Conservation (phyloP, 257 asterid species). For the Hygrophila difformis region DNA sequence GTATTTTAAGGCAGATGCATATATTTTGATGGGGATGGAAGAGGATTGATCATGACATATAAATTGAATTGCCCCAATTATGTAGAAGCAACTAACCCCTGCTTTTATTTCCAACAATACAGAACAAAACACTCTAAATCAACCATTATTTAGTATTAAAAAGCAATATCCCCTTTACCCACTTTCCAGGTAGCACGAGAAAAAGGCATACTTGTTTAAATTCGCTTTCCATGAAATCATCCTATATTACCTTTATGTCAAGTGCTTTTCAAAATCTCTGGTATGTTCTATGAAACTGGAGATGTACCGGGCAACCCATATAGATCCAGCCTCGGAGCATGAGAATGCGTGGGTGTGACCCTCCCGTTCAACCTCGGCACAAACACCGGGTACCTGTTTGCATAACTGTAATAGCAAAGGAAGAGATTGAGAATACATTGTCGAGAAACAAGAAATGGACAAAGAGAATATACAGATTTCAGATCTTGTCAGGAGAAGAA, state of each 20-base stretch:
- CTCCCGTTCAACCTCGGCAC: constrained; percentile 41
- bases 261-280: constrained; percentile 8
- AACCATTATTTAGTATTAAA: too few relatives aligned
- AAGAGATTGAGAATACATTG: not conserved
- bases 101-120: too few relatives aligned
- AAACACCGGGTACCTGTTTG: constrained; percentile 41
- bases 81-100: too few relatives aligned
- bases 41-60: too few relatives aligned
- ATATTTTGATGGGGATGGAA: too few relatives aligned
- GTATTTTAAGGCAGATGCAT: too few relatives aligned
- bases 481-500: too few relatives aligned
- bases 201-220: constrained; percentile 1
- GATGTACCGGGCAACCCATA: constrained; percentile 66
- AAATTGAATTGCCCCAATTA: too few relatives aligned
- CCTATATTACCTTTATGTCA: not conserved
- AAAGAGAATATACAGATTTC: too few relatives aligned
- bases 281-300: constrained; percentile 38
- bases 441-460: too few relatives aligned
- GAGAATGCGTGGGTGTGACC: constrained; percentile 78
- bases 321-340: constrained; percentile 72
- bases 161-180: not conserved
- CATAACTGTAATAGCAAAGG: constrained; percentile 33
- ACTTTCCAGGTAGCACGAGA: not conserved
- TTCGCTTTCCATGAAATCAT: constrained; percentile 6
- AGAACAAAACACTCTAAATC: too few relatives aligned